Evolutionary conservation across 2,329 filamentous ascomycete species (phyloP), one percentile per base, ranked within the genome.

Genomic region (Lachnellula suecica): DNA sequence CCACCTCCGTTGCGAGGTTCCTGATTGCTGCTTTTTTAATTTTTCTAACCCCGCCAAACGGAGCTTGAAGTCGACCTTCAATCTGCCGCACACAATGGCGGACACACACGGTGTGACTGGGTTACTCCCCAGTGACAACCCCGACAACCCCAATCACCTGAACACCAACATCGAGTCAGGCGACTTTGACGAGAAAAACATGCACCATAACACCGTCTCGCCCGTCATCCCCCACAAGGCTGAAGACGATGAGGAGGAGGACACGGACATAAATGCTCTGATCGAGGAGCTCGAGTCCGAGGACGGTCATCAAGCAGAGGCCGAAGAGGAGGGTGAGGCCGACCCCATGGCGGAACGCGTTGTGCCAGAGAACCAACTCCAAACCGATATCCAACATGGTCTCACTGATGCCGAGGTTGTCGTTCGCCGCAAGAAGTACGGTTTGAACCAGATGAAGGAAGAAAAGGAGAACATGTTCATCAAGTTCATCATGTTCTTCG

Each of bases 381-480:
- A 89, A 71, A 96, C 91, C 17, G 84, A 92, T 67, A 85, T 83
- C 51, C 79, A 81, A 43, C 73, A 79, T 19, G 89, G 91, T 79
- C 79, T 96, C 8, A 90, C 83, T 13, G 82, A 88, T 53, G 70
- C 77, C 41, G 87, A 95, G 73, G 89, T 91, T 46, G 57, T 74
- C 27, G 66, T 74, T 46, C 75, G 77, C 46, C 80, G 85, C 53
- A 85, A 82, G 75, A 89, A 88, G 71, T 89, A 85, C 70, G 91
- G 91, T 70, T 78, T 89, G 68, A 96, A 96, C 71, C 85, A 90
- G 71, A 91, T 96, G 88, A 91, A 89, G 74, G 89, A 95, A 74
- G 88, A 93, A 76, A 91, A 91, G 74, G 87, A 91, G 73, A 95
- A 92, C 67, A 66, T 91, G 53, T 72, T 92, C 56, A 79, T 94